Conservation (phyloP, 441 rosid genomes). For the Populus trichocarpa region DNA sequence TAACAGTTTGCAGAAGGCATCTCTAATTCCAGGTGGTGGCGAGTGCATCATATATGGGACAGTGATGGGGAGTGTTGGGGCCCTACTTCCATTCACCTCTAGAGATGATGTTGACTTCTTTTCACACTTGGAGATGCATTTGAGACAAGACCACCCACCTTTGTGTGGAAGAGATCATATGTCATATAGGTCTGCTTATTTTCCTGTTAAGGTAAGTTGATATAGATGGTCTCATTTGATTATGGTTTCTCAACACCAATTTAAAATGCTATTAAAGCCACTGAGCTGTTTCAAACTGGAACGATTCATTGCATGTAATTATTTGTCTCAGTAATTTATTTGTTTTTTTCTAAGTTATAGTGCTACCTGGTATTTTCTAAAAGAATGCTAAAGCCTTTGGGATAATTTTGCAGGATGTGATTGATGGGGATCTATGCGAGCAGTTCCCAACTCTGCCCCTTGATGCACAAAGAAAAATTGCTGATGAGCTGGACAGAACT, state of each 20-base stretch:
- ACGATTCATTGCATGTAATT: too few species aligned
- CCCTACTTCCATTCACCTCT: background rate
- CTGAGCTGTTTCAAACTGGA: background rate
- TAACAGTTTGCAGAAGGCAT: constrained; percentile 82
- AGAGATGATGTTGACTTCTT: constrained; percentile 97
- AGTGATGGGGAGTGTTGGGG: too few species aligned
- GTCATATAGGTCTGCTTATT: constrained; percentile 93
- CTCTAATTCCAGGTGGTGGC: constrained; percentile 91
- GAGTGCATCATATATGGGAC: constrained; percentile 34
- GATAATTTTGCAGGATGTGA: constrained; percentile 32
- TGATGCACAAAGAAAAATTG: constrained; percentile 87
- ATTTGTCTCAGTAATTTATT: too few species aligned
- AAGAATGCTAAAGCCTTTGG: too few species aligned
- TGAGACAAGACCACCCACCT: constrained; percentile 94
- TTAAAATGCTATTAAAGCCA: background rate
- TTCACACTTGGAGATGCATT: constrained; percentile 94
- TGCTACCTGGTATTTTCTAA: too few species aligned
- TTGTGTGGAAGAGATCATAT: constrained; percentile 96
- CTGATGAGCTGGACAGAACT: constrained; percentile 91
- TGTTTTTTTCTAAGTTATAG: too few species aligned
- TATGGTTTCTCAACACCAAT: background rate
- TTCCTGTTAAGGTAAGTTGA: constrained; percentile 78
- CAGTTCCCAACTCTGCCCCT: constrained; percentile 88
- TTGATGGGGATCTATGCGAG: constrained; percentile 96
- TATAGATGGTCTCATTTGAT: background rate